Percentiles rank a stretch among this genome's conserved stretches.
Conservation (phyloP, 306 rosid species). For the Purshia tridentata region DNA sequence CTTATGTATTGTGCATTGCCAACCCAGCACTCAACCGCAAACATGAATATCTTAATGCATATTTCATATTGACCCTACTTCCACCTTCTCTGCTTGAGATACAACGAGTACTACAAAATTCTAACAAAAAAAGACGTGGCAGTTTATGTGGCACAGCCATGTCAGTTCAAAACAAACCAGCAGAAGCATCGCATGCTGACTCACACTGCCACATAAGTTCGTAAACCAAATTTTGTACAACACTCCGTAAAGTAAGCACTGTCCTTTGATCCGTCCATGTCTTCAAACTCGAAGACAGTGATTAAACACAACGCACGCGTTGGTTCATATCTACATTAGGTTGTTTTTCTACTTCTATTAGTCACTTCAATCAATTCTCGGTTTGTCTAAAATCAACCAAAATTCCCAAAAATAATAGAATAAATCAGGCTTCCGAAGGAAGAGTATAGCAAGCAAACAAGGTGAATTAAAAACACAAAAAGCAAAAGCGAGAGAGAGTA, state of each 20-base stretch:
- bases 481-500: constrained; percentile 12
- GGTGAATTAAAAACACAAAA: neutral
- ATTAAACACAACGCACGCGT: neutral
- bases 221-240: neutral
- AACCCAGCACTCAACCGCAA: neutral
- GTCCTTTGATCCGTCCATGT: neutral
- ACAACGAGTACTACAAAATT: neutral
- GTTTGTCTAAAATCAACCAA: neutral
- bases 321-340: neutral
- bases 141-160: neutral
- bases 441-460: neutral
- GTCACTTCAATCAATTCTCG: neutral
- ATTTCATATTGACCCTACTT: too few relatives aligned
- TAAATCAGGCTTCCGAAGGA: neutral
- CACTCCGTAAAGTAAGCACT: neutral
- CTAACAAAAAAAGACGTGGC: neutral
- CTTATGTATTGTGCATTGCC: neutral
- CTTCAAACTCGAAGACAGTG: neutral
- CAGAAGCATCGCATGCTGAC: neutral
- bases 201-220: neutral
- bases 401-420: neutral
- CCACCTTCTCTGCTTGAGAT: neutral
- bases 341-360: neutral
- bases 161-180: neutral
- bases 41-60: neutral